phyloP scores from a whole-genome alignment of 331 rosid species.

The Quercus tomentella region DNA sequence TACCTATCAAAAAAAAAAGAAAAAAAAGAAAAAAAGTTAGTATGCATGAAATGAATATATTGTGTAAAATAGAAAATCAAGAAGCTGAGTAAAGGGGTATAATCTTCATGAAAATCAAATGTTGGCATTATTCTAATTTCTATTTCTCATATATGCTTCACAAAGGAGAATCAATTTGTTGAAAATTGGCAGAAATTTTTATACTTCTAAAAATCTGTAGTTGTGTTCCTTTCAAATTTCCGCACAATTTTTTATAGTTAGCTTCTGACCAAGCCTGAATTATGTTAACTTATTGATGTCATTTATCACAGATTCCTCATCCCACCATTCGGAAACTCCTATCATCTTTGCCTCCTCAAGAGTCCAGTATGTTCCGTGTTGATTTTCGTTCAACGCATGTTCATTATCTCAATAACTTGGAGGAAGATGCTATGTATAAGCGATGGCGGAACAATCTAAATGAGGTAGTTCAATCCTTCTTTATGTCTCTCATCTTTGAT shows the following conservation, averaged over 20 bases:
- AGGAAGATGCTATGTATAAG: conserved; percentile 87
- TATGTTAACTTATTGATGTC: conserved; percentile 7
- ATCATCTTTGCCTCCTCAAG: conserved; percentile 78
- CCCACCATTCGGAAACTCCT: conserved; percentile 61
- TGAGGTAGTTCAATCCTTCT: conserved; percentile 50
- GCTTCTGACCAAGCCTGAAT: conserved; percentile 6
- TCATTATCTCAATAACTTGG: conserved; percentile 89
- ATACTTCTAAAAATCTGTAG: no score
- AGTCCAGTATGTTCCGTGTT: conserved; percentile 74
- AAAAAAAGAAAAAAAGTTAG: not conserved
- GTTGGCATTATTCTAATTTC: not conserved
- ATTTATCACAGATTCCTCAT: conserved; percentile 70
- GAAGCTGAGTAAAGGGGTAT: not conserved
- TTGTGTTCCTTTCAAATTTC: no score
- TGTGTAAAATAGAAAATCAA: not conserved
- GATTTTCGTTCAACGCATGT: conserved; percentile 89
- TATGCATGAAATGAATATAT: not conserved
- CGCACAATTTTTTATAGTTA: not conserved
- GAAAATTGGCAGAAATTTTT: no score
- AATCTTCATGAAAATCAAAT: not conserved
- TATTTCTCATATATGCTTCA: not conserved
- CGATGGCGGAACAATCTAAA: conserved; percentile 85
- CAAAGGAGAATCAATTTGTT: not conserved
- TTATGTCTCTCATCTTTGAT: not conserved
- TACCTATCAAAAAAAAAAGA: no score